Conservation (phyloP, 108 stramenopile genomes). For the Nannochloropsis gaditana region DNA sequence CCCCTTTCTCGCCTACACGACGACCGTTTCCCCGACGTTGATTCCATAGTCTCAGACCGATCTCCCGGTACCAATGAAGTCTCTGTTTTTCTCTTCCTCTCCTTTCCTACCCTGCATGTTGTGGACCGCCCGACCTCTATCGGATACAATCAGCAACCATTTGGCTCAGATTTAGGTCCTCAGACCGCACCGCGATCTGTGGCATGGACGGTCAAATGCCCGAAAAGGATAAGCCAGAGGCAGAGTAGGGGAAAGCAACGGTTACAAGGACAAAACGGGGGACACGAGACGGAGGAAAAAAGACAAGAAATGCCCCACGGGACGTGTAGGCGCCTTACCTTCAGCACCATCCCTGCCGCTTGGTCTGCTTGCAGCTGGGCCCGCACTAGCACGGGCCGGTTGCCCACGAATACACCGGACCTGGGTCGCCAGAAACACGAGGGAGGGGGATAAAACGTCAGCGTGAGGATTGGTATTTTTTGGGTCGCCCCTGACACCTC, state of each 20-base stretch:
- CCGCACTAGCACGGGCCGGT: slow-evolving; percentile 67
- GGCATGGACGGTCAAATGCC: background rate
- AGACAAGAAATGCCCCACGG: background rate
- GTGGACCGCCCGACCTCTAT: slow-evolving; percentile 26
- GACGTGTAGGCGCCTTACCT: slow-evolving; percentile 18
- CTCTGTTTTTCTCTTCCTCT: too few species aligned
- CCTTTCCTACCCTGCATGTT: background rate
- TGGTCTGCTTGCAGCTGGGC: slow-evolving; percentile 73
- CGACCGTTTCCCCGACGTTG: too few species aligned
- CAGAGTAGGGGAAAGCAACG: background rate
- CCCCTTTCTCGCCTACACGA: too few species aligned
- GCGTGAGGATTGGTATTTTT: background rate
- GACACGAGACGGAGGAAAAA: background rate
- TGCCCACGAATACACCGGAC: slow-evolving; percentile 72
- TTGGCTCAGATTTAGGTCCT: slow-evolving; percentile 62
- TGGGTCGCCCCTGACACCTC: background rate
- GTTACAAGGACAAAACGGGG: background rate
- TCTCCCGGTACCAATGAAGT: too few species aligned
- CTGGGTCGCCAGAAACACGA: background rate
- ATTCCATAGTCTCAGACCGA: too few species aligned
- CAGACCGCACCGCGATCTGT: slow-evolving; percentile 76
- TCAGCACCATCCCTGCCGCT: slow-evolving; percentile 62
- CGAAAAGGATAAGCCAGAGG: background rate
- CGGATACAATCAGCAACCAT: slow-evolving; percentile 79
- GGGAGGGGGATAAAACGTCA: background rate